A percentile compares a stretch with the other conserved stretches of the same genome.
Evolutionary conservation across 495 filamentous ascomycete genomes (phyloP).

Genomic region (Rhypophila decipiens): DNA sequence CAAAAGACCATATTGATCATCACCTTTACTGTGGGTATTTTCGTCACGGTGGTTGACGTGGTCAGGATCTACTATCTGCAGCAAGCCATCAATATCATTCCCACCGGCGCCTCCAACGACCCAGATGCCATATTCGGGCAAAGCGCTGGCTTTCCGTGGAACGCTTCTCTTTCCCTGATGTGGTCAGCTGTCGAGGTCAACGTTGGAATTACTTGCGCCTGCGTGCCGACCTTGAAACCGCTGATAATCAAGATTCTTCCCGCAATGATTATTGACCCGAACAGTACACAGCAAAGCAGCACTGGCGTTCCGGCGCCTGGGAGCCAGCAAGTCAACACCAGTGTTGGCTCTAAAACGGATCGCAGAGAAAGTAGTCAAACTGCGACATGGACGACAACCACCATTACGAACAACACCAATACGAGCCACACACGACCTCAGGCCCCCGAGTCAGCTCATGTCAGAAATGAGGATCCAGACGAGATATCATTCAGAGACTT

Average conservation of each 20-base stretch:
- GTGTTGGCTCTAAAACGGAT: not conserved
- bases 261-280: conserved; percentile 52
- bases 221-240: conserved; percentile 83
- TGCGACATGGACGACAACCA: not conserved
- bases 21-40: conserved; percentile 77
- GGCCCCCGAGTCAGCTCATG: not conserved
- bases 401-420: not conserved
- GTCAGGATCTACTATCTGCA: conserved; percentile 86
- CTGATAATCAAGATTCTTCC: conserved; percentile 71
- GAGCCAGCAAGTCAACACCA: conserved; percentile 1
- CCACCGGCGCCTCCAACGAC: conserved; percentile 19
- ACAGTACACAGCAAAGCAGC: conserved; percentile 22
- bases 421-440: too few species aligned
- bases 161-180: conserved; percentile 80
- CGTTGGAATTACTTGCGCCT: conserved; percentile 79
- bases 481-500: conserved; percentile 22
- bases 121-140: conserved; percentile 26
- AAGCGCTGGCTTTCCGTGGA: conserved; percentile 50
- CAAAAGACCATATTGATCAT: conserved; percentile 80
- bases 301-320: conserved; percentile 1
- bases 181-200: conserved; percentile 92
- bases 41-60: conserved; percentile 83
- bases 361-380: conserved; percentile 3
- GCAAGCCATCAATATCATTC: conserved; percentile 47
- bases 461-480: not conserved